These are phyloP conservation scores for Russula brevipes DNA, from an alignment of 768 basidiomycete species.

Conservation along the genomic window DNA sequence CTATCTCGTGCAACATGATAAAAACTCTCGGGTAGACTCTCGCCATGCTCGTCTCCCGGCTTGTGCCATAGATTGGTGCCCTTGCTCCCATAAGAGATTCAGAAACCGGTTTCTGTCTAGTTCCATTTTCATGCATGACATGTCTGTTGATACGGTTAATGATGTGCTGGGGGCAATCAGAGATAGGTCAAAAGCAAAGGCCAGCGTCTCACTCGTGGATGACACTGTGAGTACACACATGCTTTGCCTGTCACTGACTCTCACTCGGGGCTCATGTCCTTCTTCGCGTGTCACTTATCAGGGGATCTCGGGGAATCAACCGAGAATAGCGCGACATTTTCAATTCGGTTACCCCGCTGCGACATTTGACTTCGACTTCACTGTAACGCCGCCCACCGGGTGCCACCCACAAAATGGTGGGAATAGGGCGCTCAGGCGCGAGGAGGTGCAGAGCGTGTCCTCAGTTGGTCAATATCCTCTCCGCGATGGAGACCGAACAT, in stretches of 20 bases:
- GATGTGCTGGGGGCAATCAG: background rate
- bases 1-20: background rate
- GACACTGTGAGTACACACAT: slow-evolving; percentile 1
- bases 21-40: background rate
- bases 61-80: slow-evolving; percentile 9
- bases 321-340: background rate
- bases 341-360: background rate
- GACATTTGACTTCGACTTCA: slow-evolving; percentile 5
- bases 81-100: background rate
- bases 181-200: background rate
- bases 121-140: background rate
- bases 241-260: background rate
- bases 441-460: background rate
- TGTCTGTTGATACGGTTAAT: background rate
- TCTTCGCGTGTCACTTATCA: background rate
- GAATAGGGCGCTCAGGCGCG: background rate
- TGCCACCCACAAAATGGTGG: background rate
- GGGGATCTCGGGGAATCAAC: background rate
- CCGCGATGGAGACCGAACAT: background rate
- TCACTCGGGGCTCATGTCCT: background rate
- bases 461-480: too few species aligned
- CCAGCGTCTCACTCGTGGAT: background rate
- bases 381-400: background rate
- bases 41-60: background rate
- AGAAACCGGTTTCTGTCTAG: background rate